Conservation (phyloP, 352 stramenopile species). For the Phytophthora brassicae region DNA sequence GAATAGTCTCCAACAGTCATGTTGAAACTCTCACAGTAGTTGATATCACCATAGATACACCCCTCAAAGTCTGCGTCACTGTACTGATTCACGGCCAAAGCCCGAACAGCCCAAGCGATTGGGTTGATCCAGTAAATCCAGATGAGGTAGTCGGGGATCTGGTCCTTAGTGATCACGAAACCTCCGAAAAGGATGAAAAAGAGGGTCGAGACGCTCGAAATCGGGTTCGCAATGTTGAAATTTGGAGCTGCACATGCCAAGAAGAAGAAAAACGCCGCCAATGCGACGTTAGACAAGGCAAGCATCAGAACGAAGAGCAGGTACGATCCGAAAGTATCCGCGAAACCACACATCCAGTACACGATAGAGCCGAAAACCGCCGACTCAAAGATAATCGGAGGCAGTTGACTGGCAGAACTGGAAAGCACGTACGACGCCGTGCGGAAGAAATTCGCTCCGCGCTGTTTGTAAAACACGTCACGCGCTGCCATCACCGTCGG, state of each 20-base stretch:
- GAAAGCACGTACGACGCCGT: constrained; percentile 65
- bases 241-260: constrained; percentile 15
- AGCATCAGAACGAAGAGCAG: constrained; percentile 43
- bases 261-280: constrained; percentile 27
- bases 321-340: constrained; percentile 20
- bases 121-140: constrained; percentile 34
- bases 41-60: constrained; percentile 16
- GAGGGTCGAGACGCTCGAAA: constrained; percentile 21
- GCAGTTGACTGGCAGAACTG: constrained; percentile 32
- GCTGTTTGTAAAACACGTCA: constrained; percentile 80
- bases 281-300: constrained; percentile 36
- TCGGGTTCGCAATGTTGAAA: constrained; percentile 24
- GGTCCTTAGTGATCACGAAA: constrained; percentile 27
- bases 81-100: constrained; percentile 30
- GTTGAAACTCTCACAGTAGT: constrained; percentile 18
- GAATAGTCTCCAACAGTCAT: constrained; percentile 27
- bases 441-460: constrained; percentile 75
- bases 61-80: constrained; percentile 16
- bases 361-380: constrained; percentile 77
- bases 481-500: constrained; percentile 60
- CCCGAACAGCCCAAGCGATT: constrained; percentile 20
- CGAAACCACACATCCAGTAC: constrained; percentile 81
- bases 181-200: constrained; percentile 28
- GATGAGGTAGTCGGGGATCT: constrained; percentile 33
- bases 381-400: constrained; percentile 45